Evolutionary conservation across 306 rosid genomes (phyloP).

Genomic region (Lathyrus sativus): DNA sequence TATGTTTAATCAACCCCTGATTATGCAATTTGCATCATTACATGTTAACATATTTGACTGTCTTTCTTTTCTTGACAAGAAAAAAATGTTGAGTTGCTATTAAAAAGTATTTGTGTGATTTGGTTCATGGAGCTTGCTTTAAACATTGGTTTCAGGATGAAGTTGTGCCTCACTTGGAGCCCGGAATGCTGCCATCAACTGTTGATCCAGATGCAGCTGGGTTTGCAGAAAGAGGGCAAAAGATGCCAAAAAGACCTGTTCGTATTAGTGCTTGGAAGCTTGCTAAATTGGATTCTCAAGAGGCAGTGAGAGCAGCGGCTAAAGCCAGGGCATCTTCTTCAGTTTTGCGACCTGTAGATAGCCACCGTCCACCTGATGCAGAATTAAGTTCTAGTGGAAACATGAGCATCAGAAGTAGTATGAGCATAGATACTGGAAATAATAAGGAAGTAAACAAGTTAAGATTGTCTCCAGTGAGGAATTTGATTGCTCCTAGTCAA

Average conservation of each 20-base stretch:
- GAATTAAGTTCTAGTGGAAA: constrained; percentile 89
- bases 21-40: neutral
- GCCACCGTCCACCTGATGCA: constrained; percentile 54
- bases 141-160: constrained; percentile 68
- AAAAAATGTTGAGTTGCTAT: neutral
- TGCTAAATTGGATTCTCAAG: constrained; percentile 85
- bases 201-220: constrained; percentile 95
- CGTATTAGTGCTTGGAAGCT: constrained; percentile 96
- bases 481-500: constrained; percentile 79
- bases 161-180: constrained; percentile 98
- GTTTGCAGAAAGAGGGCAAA: constrained; percentile 69
- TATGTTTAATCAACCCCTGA: neutral
- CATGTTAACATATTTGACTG: constrained; percentile 6
- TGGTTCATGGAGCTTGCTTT: constrained; percentile 34
- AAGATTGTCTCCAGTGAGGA: constrained; percentile 69
- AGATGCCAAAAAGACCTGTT: constrained; percentile 70
- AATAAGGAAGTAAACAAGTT: constrained; percentile 69
- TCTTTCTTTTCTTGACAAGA: constrained; percentile 34
- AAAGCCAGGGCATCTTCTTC: constrained; percentile 99
- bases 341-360: constrained; percentile 81
- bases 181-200: constrained; percentile 96
- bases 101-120: constrained; percentile 16
- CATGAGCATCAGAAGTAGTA: constrained; percentile 85
- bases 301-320: constrained; percentile 88
- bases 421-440: constrained; percentile 73